Percentiles rank a stretch among this genome's conserved stretches.
These are phyloP conservation scores for Plasmodium fragile DNA, from an alignment of 169 alveolate genomes.

Conservation along the genomic window DNA sequence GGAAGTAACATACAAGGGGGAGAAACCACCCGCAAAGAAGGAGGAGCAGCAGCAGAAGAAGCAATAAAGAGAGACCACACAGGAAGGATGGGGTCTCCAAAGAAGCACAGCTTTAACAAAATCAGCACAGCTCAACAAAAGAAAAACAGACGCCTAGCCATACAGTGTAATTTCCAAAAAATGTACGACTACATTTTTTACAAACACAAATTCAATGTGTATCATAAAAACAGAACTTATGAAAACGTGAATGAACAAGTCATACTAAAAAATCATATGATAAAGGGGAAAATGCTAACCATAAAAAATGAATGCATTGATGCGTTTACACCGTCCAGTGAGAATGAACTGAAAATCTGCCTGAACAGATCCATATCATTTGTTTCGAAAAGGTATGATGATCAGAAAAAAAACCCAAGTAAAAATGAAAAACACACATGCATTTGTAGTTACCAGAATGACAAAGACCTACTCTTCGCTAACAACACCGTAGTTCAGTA, in stretches of 20 bases:
- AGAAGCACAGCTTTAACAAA: not conserved
- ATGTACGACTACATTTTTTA: conserved; percentile 70
- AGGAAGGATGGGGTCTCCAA: not conserved
- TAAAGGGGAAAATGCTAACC: conserved; percentile 69
- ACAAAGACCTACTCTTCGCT: conserved; percentile 38
- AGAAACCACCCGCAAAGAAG: not conserved
- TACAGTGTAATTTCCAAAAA: conserved; percentile 46
- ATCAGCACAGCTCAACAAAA: not conserved
- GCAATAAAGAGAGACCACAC: not conserved
- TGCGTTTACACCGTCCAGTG: conserved; percentile 1
- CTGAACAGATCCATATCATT: conserved; percentile 41
- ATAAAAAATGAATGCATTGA: conserved; percentile 51
- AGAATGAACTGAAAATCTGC: conserved; percentile 60
- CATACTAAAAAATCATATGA: conserved; percentile 47
- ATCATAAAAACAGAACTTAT: conserved; percentile 62
- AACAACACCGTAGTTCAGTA: conserved; percentile 75
- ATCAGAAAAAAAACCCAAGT: not conserved
- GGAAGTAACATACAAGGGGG: not conserved
- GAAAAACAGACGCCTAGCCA: not conserved
- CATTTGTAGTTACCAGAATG: conserved; percentile 12
- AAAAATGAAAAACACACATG: conserved; percentile 2
- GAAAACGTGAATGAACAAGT: conserved; percentile 27
- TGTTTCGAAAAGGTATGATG: conserved; percentile 7
- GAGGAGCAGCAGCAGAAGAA: not conserved
- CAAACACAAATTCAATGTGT: conserved; percentile 62